Evolutionary conservation across 1,139 yeast species (phyloP), one percentile per base, ranked within the genome.

Genomic region (Pichia cactophila): DNA sequence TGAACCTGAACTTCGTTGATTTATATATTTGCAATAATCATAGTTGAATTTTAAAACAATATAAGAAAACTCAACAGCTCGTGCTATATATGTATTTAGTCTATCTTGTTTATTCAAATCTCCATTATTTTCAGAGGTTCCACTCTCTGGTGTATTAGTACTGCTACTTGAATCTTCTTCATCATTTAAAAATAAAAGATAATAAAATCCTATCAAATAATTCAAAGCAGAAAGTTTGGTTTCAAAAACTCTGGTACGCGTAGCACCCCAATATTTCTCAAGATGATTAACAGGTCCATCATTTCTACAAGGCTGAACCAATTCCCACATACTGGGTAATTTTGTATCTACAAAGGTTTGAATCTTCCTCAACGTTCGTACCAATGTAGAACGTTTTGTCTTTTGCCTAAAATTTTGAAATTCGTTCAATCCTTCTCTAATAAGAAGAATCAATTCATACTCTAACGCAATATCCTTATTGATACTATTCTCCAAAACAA

Each of bases 311-410:
- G 41, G 28, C 47, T 64, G 50, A 46, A 57, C 17, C 56, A 66
- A 49, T 54, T 67, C 66, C 53, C 65, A 54, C 48, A 64, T 46
- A 14, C 66, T 58, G 16, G 69, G 67, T 12, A 69, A 50, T 35
- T 58, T 57, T 4, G 51, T 49, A 7, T 54, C 52, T 43, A 63
- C 44, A 41, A 68, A 65, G 5, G 41, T 45, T 49, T 69, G 73
- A 10, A 71, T 49, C 43, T 59, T 62, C 26, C 57, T 55, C 12
- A 69, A 58, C 35, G 64, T 46, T 5, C 56, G 56, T 4, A 57
- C 47, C n/a, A 70, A 54, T 6, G 62, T 64, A 1, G 71, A 61
- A 33, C 61, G 59, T 39, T 67, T 67, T 40, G 64, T 63, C 8
- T 56, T 50, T 3, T 45, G 52, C 33, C 58, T 61, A 40, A 63